These are phyloP conservation scores for Patellaria atrata DNA, from an alignment of 495 filamentous ascomycete species.

Conservation along the genomic window DNA sequence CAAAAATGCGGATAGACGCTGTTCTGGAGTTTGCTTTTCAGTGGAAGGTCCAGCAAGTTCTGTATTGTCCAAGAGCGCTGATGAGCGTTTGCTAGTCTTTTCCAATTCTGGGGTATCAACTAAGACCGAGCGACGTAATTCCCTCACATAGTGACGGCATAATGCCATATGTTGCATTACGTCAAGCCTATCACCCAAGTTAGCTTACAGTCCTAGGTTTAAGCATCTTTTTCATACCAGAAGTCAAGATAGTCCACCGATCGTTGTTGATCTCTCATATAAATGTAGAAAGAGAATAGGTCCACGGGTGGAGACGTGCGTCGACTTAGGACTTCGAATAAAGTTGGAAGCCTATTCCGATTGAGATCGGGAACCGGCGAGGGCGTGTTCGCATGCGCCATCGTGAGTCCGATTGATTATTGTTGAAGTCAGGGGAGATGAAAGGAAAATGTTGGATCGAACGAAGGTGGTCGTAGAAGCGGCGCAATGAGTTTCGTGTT, in stretches of 20 bases:
- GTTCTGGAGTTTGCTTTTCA: constrained; percentile 51
- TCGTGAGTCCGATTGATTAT: constrained; percentile 1
- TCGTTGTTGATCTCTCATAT: constrained; percentile 96
- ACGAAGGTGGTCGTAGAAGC: no score
- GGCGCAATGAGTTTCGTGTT: no score
- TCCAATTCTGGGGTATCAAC: constrained; percentile 86
- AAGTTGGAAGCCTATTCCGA: constrained; percentile 77
- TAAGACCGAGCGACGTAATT: constrained; percentile 82
- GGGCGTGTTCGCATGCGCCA: constrained; percentile 4
- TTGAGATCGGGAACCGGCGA: constrained; percentile 6
- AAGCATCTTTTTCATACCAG: constrained; percentile 45
- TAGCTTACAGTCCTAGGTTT: constrained; percentile 2
- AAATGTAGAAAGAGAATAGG: constrained; percentile 98
- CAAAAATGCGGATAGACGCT: constrained; percentile 77
- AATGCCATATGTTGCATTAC: constrained; percentile 97
- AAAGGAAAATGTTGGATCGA: no score
- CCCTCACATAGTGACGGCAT: constrained; percentile 93
- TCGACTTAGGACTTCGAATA: constrained; percentile 88
- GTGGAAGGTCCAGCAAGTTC: constrained; percentile 33
- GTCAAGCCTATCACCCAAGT: constrained; percentile 66
- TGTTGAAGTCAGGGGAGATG: no score
- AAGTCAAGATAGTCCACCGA: constrained; percentile 98
- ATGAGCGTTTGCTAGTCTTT: constrained; percentile 72
- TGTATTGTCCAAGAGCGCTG: constrained; percentile 50
- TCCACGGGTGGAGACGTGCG: constrained; percentile 86